Evolutionary conservation across 768 basidiomycete genomes (phyloP).

Genomic region (Hortiboletus campestris): DNA sequence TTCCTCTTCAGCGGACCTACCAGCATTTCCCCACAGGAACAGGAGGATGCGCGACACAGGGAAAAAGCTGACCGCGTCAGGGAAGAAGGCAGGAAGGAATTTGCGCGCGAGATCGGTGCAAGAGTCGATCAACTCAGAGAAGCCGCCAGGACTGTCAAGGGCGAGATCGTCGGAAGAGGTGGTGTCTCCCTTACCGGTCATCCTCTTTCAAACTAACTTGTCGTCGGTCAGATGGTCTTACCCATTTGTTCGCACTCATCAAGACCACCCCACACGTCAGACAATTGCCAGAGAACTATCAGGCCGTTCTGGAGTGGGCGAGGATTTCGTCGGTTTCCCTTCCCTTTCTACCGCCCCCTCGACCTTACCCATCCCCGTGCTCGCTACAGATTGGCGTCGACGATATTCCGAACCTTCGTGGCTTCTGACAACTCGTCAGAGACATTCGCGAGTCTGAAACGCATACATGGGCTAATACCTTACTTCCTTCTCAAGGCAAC

Average conservation of each 20-base stretch:
- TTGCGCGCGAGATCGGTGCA: constrained; percentile 81
- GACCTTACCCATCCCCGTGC: constrained; percentile 5
- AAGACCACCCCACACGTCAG: constrained; percentile 74
- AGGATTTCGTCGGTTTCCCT: constrained; percentile 78
- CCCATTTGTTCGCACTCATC: constrained; percentile 84
- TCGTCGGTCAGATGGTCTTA: constrained; percentile 70
- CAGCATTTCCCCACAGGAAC: constrained; percentile 63
- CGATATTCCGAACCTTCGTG: constrained; percentile 92
- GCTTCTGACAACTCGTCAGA: constrained; percentile 93
- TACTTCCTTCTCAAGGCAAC: constrained; percentile 95
- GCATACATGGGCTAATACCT: constrained; percentile 95
- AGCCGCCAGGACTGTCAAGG: constrained; percentile 84
- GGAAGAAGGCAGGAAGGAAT: constrained; percentile 83
- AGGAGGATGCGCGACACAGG: constrained; percentile 71
- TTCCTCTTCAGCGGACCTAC: constrained; percentile 83
- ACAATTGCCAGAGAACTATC: constrained; percentile 79
- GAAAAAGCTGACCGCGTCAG: constrained; percentile 87
- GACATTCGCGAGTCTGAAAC: constrained; percentile 81
- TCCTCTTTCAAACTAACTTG: constrained; percentile 3
- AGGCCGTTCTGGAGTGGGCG: constrained; percentile 94
- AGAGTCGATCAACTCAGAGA: constrained; percentile 85
- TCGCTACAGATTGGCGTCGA: constrained; percentile 77
- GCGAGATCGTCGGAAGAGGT: constrained; percentile 90
- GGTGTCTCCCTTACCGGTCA: not conserved
- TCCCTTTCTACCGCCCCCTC: not conserved